A percentile compares a stretch with the other conserved stretches of the same genome.
Evolutionary conservation across 2,329 filamentous ascomycete genomes (phyloP).

Genomic region (Boeremia lycopersici): DNA sequence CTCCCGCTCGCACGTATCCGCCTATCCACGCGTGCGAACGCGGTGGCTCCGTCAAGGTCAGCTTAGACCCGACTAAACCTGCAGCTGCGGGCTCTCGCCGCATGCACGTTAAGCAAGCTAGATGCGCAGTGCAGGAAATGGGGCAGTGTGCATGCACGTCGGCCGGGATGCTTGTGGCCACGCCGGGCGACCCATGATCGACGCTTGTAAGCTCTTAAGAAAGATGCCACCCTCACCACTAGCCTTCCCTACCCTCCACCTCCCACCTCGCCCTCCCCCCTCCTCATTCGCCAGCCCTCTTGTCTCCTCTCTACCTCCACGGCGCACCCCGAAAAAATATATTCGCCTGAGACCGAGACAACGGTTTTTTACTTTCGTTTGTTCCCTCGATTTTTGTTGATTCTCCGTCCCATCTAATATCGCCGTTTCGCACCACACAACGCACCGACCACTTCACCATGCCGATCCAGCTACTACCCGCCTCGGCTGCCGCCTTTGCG

Average conservation of each 20-base stretch:
- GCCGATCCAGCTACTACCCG: slow-evolving; percentile 91
- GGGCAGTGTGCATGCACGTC: slow-evolving; percentile 48
- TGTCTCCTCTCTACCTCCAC: slow-evolving; percentile 40
- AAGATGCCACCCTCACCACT: slow-evolving; percentile 45
- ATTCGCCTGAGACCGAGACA: slow-evolving; percentile 48
- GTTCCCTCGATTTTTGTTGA: slow-evolving; percentile 34
- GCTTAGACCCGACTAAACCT: slow-evolving; percentile 46
- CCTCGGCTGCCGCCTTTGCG: slow-evolving; percentile 94
- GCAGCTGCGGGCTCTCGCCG: slow-evolving; percentile 43
- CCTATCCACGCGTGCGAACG: slow-evolving; percentile 41
- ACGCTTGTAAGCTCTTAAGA: slow-evolving; percentile 47
- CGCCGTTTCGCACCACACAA: slow-evolving; percentile 33
- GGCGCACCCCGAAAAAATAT: slow-evolving; percentile 46
- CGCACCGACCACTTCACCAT: slow-evolving; percentile 57
- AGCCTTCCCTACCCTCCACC: slow-evolving; percentile 49
- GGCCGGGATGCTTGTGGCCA: slow-evolving; percentile 44
- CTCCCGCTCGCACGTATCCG: slow-evolving; percentile 29
- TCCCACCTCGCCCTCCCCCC: slow-evolving; percentile 51
- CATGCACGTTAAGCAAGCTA: slow-evolving; percentile 47
- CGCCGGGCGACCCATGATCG: slow-evolving; percentile 40
- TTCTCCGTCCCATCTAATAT: slow-evolving; percentile 46
- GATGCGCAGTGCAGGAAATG: slow-evolving; percentile 46
- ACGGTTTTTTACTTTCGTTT: slow-evolving; percentile 40
- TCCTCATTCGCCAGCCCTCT: slow-evolving; percentile 50
- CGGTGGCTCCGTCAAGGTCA: slow-evolving; percentile 35